Base-by-base conservation (phyloP, 2,329 filamentous ascomycete genomes). In the Trichoderma koningii region DNA sequence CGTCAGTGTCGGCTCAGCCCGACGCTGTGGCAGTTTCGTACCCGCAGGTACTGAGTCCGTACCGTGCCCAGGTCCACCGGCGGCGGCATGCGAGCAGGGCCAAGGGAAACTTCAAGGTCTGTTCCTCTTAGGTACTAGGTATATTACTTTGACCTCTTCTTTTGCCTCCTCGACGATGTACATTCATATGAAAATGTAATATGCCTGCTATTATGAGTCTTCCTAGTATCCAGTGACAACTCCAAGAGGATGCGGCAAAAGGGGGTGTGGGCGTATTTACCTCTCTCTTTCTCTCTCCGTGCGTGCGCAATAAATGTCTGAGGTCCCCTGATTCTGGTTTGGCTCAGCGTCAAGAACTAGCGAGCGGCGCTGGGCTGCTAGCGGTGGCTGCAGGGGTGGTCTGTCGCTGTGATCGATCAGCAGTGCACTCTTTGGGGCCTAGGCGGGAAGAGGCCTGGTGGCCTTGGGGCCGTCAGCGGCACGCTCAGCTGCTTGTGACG, bases 341-440 rank as follows among this genome's bases (percentile, higher is more conserved):
- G 34, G 34, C 14, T 38, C 34, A 38, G 34, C 34, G 52, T 21
- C 52, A 28, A 38, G 14, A 10, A 14, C 34, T 38, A 38, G 34
- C 34, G 34, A 41, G n/a, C 38, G 52, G 34, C 52, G 14, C 52
- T 55, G 56, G 19, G 56, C 56, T 60, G 56, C 56, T 60, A 60
- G 56, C 56, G 56, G 56, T 28, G 56, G 45, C 56, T 60, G 56
- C 56, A 60, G 56, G 56, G 56, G 53, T 41, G 17, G 47, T 1
- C 19, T 26, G 47, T 50, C 47, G 53, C 53, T 44, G 53, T 42
- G 53, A 60, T 60, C 45, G 53, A 60, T 60, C 45, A 60, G 56
- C 30, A 60, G 12, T 12, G 2, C 21, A 23, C 34, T 10, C 30
- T 34, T 34, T 34, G 30, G 34, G 34, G 56, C 56, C 44, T 59